Evolutionary conservation across 2,329 filamentous ascomycete genomes (phyloP), one percentile per base, ranked within the genome.

Genomic region (Penicillium corylophilum): DNA sequence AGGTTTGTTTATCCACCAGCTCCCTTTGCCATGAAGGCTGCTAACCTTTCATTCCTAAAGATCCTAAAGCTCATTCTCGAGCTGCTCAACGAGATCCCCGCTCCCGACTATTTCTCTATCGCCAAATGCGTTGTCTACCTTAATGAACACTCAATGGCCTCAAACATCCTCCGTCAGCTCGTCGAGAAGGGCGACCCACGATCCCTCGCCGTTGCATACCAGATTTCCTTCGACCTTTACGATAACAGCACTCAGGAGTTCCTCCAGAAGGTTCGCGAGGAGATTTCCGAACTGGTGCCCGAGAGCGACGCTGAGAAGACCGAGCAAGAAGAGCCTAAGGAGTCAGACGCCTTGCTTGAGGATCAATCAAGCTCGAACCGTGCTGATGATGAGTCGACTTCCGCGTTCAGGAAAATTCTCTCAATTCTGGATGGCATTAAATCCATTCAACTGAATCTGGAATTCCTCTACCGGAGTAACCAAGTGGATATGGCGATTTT

Each of bases 241-340:
- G 94, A 99, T 75, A 99, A 99, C 67, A 94, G 94, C 61, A 97
- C 94, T 0, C 94, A 99, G 65, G 94, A 97, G 69, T 99, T 99
- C 64, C 75, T 99, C 22, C 86, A 86, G 61, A 96, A 94, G 74
- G 89, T 99, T 40, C 86, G 93, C 66, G 84, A 89, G 52, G 85
- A 89, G 41, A 78, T 97, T 28, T 89, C 91, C 0, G 79, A 81
- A 12, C 67, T 75, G 45, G 61, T 74, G 7, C 70, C 72, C 3
- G 76, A 79, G 39, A 63, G 70, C 13, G 71, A 76, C 16, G 45
- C 54, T n/a, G 64, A 69, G 9, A 62, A 65, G 51, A 76, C 80
- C 24, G 76, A 82, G 13, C 72, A 68, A 54, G 74, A 78, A 33
- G 77, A 82, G 54, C 71, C 81, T 28, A 74, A 74, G 54, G 85